Evolutionary conservation across 1,284 basidiomycete species (phyloP).

Genomic region (Malassezia arunalokei): DNA sequence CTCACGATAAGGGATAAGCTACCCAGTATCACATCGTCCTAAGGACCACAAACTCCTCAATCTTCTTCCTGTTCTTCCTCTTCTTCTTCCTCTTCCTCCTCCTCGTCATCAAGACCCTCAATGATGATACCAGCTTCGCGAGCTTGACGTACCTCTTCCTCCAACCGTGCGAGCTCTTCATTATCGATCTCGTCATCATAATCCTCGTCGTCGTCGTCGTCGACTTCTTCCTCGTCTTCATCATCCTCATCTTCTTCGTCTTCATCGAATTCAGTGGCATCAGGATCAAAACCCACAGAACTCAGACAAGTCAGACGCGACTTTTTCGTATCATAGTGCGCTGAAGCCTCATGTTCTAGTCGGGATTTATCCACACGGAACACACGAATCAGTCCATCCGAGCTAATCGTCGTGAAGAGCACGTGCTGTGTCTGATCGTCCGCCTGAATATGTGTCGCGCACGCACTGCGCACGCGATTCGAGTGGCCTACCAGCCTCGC

Average conservation of each 20-base stretch:
- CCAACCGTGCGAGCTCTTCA: conserved; percentile 17
- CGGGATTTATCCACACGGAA: conserved; percentile 23
- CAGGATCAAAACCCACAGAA: conserved; percentile 23
- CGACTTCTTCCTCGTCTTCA: conserved; percentile 11
- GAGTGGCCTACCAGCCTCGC: conserved; percentile 33
- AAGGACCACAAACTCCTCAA: conserved; percentile 11
- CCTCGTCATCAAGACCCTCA: conserved; percentile 18
- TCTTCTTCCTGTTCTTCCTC: conserved; percentile 10
- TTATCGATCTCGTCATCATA: conserved; percentile 12
- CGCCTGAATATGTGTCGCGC: not conserved
- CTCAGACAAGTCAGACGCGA: conserved; percentile 40
- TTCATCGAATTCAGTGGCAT: not conserved
- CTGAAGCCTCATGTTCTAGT: conserved; percentile 19
- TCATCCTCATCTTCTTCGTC: conserved; percentile 6
- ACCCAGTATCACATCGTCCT: conserved; percentile 1
- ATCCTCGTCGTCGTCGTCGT: conserved; percentile 12
- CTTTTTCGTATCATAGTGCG: conserved; percentile 31
- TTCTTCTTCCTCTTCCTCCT: conserved; percentile 15
- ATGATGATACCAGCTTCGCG: conserved; percentile 11
- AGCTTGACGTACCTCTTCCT: conserved; percentile 15
- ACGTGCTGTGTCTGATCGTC: not conserved
- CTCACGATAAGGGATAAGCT: not conserved
- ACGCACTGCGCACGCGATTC: conserved; percentile 24
- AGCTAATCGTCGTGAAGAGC: conserved; percentile 36
- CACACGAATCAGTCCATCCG: conserved; percentile 38